Conservation (phyloP, 2,329 filamentous ascomycete genomes). For the Fonsecaea monophora region DNA sequence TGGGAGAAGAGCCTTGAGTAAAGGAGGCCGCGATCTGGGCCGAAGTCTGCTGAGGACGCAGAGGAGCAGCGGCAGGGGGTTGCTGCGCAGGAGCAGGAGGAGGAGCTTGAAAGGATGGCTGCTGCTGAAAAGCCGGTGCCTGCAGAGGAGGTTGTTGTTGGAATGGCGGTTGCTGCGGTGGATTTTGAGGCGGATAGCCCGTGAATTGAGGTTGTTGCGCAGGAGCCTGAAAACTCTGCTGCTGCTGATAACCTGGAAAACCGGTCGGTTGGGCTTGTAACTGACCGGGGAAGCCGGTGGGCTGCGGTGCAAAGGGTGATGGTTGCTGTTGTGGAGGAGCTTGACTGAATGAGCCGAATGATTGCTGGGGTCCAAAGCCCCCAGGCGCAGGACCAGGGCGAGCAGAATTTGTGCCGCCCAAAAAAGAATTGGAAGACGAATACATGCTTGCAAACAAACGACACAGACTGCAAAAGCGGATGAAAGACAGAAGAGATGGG, state of each 20-base stretch:
- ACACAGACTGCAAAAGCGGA: conserved; percentile 37
- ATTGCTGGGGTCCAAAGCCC: conserved; percentile 63
- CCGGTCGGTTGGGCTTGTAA: conserved; percentile 74
- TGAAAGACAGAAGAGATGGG: conserved; percentile 34
- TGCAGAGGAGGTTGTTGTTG: conserved; percentile 63
- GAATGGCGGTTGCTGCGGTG: conserved; percentile 62
- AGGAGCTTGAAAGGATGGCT: conserved; percentile 50
- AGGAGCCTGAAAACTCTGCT: conserved; percentile 53
- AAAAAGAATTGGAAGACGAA: conserved; percentile 83
- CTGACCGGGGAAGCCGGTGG: conserved; percentile 61
- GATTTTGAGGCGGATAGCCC: conserved; percentile 57
- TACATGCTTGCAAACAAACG: conserved; percentile 69
- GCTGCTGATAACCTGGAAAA: conserved; percentile 59
- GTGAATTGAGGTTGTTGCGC: conserved; percentile 68
- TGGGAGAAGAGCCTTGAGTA: conserved; percentile 51
- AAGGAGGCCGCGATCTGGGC: conserved; percentile 71
- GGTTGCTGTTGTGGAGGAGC: conserved; percentile 64
- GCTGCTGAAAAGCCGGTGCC: conserved; percentile 69
- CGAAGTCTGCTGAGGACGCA: conserved; percentile 66
- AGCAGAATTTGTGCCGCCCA: conserved; percentile 78
- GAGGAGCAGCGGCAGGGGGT: conserved; percentile 55
- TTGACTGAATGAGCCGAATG: conserved; percentile 57
- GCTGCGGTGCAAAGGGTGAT: conserved; percentile 62
- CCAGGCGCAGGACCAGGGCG: conserved; percentile 73
- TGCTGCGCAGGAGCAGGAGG: conserved; percentile 53